Conservation (phyloP, 345 rosid species). For the Brassica juncea region DNA sequence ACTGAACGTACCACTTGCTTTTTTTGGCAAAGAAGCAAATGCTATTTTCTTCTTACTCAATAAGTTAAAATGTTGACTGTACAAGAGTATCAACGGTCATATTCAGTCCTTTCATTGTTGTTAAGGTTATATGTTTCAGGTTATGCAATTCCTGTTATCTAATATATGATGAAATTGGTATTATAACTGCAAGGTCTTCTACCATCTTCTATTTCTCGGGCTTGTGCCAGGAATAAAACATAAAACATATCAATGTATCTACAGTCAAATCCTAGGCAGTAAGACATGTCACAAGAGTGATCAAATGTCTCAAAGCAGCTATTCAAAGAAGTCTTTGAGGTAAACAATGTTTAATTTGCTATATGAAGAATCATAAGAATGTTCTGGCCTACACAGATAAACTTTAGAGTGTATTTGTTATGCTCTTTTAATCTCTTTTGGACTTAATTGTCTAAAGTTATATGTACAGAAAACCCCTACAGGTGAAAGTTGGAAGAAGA, state of each 20-base stretch:
- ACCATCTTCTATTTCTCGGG: too few relatives aligned
- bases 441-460: neutral
- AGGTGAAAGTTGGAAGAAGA: constrained; percentile 68
- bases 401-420: neutral
- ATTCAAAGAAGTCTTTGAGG: neutral
- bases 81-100: neutral
- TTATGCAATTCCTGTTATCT: too few relatives aligned
- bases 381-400: neutral
- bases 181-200: too few relatives aligned
- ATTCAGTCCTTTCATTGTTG: too few relatives aligned
- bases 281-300: neutral
- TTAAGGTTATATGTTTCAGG: too few relatives aligned
- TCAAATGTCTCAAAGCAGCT: neutral
- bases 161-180: too few relatives aligned
- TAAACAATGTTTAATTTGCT: neutral
- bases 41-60: neutral
- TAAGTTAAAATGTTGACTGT: neutral
- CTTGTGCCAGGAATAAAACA: too few relatives aligned
- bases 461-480: constrained; percentile 67
- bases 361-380: neutral
- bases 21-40: neutral
- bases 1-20: neutral
- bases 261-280: too few relatives aligned
- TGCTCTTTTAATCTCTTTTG: too few relatives aligned
- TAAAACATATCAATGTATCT: too few relatives aligned